These are phyloP conservation scores for Apiotrichum siamense DNA, from an alignment of 1,284 basidiomycete species.

Conservation along the genomic window DNA sequence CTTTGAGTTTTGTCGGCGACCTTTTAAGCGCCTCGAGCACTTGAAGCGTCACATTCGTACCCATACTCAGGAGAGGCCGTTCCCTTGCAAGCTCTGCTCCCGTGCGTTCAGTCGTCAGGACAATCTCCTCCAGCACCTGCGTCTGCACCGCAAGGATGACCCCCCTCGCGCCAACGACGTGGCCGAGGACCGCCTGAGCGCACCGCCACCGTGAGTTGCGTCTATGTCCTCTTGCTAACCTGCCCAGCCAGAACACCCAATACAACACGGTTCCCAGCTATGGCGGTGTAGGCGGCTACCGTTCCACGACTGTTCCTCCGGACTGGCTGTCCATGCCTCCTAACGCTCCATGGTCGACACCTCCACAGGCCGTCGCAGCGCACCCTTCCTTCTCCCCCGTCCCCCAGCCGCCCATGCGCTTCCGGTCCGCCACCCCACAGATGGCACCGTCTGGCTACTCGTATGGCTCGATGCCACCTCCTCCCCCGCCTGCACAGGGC, in stretches of 20 bases:
- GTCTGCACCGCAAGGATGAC: slow-evolving; percentile 58
- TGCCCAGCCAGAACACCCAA: slow-evolving; percentile 1
- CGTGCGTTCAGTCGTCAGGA: slow-evolving; percentile 79
- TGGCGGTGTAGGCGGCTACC: slow-evolving; percentile 5
- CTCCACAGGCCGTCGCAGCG: neutral
- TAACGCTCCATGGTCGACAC: slow-evolving; percentile 5
- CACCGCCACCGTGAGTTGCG: slow-evolving; percentile 6
- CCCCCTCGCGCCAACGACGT: slow-evolving; percentile 14
- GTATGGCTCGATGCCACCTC: slow-evolving; percentile 18
- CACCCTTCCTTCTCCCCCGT: slow-evolving; percentile 15
- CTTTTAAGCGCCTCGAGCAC: slow-evolving; percentile 86
- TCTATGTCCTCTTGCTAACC: no score
- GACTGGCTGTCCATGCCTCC: slow-evolving; percentile 23
- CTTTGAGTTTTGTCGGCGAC: slow-evolving; percentile 56
- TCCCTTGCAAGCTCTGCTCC: slow-evolving; percentile 62
- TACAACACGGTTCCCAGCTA: slow-evolving; percentile 6
- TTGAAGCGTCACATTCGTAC: slow-evolving; percentile 77
- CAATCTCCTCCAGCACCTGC: slow-evolving; percentile 73
- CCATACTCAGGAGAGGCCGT: slow-evolving; percentile 83
- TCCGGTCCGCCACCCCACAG: slow-evolving; percentile 18
- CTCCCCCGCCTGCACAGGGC: slow-evolving; percentile 9
- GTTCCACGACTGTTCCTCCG: slow-evolving; percentile 21
- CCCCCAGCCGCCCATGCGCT: slow-evolving; percentile 14
- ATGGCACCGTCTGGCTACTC: slow-evolving; percentile 8
- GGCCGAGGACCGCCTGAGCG: slow-evolving; percentile 15